Percentiles rank a stretch among this genome's conserved stretches.
These are phyloP conservation scores for Didymosphaeria variabile DNA, from an alignment of 2,329 filamentous ascomycete species.

Conservation along the genomic window DNA sequence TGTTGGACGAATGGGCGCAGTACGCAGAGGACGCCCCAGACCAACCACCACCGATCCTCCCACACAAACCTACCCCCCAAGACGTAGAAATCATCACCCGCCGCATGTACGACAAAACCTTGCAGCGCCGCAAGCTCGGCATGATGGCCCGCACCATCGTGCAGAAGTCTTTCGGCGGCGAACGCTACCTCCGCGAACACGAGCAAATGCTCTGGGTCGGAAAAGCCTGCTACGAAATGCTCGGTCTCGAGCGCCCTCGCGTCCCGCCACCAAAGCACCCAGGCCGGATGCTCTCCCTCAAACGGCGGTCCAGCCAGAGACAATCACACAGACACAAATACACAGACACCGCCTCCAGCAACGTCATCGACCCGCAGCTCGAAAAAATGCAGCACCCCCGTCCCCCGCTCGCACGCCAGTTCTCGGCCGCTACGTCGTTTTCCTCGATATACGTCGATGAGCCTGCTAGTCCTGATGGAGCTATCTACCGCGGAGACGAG, in stretches of 20 bases:
- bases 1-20: conserved; percentile 68
- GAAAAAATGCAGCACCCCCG: conserved; percentile 50
- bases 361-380: conserved; percentile 40
- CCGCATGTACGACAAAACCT: conserved; percentile 68
- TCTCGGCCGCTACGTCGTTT: conserved; percentile 42
- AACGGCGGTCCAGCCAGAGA: conserved; percentile 17
- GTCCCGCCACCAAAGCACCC: conserved; percentile 42
- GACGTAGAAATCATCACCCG: conserved; percentile 64
- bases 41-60: conserved; percentile 53
- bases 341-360: conserved; percentile 33
- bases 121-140: conserved; percentile 65
- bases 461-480: conserved; percentile 29
- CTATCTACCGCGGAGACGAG: conserved; percentile 29
- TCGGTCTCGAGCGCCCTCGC: conserved; percentile 34
- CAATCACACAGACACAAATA: no score
- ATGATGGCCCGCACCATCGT: conserved; percentile 68
- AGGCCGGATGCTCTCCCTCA: conserved; percentile 38
- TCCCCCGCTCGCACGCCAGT: conserved; percentile 30
- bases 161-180: conserved; percentile 66
- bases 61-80: conserved; percentile 58
- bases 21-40: conserved; percentile 63
- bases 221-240: conserved; percentile 47
- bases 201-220: conserved; percentile 61
- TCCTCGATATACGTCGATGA: conserved; percentile 45
- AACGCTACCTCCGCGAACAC: conserved; percentile 68